A percentile compares a stretch with the other conserved stretches of the same genome.
Evolutionary conservation across 805 yeast species (phyloP).

Genomic region (Ogataea kodamae): DNA sequence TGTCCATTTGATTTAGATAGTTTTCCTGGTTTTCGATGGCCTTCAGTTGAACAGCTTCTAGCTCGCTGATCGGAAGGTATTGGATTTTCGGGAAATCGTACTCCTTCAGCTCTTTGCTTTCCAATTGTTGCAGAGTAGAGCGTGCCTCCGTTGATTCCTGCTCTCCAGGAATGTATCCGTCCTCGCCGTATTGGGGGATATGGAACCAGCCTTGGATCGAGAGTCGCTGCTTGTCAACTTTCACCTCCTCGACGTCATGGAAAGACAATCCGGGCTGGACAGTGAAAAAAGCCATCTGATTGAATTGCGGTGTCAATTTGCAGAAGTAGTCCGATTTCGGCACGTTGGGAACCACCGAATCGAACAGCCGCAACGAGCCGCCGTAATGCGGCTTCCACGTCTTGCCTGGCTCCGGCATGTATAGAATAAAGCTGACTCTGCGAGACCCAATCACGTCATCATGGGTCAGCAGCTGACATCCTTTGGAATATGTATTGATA

Average conservation of each 20-base stretch:
- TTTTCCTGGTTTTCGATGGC: constrained; percentile 29
- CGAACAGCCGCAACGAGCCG: constrained; percentile 84
- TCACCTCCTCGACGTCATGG: constrained; percentile 97
- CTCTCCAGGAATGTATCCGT: constrained; percentile 78
- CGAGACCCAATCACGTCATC: constrained; percentile 98
- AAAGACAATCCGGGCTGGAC: constrained; percentile 96
- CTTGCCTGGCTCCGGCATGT: constrained; percentile 88
- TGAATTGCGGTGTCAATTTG: constrained; percentile 85
- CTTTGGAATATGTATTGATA: constrained; percentile 83
- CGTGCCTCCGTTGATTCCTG: constrained; percentile 72
- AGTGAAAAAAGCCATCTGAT: constrained; percentile 91
- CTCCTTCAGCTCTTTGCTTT: constrained; percentile 70
- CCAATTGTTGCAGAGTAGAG: constrained; percentile 76
- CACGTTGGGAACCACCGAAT: constrained; percentile 82
- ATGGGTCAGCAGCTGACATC: constrained; percentile 91
- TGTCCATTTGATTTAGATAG: constrained; percentile 34
- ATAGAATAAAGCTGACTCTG: constrained; percentile 86
- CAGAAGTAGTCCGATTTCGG: constrained; percentile 74
- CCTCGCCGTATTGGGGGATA: constrained; percentile 91
- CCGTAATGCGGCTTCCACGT: constrained; percentile 91
- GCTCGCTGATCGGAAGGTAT: constrained; percentile 25
- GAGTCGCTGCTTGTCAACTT: constrained; percentile 83
- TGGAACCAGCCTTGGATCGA: constrained; percentile 99
- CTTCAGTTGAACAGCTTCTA: constrained; percentile 28
- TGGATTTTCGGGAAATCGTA: constrained; percentile 74